A percentile compares a stretch with the other conserved stretches of the same genome.
Evolutionary conservation across 306 rosid species (phyloP).

Genomic region (Lablab purpureus): DNA sequence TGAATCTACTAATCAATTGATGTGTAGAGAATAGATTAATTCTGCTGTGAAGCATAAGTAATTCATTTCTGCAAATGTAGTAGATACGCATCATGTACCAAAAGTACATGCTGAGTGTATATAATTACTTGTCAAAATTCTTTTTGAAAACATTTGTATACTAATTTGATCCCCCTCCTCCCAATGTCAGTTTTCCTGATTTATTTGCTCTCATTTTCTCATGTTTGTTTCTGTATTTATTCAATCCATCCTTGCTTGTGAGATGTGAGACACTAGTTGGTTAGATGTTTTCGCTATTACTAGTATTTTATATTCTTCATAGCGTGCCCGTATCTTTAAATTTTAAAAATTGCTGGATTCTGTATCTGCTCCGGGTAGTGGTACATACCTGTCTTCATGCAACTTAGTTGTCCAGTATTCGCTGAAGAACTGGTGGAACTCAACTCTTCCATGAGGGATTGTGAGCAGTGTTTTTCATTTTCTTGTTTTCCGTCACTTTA

Average conservation of each 20-base stretch:
- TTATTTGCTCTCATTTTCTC: neutral
- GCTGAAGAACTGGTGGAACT: neutral
- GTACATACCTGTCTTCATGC: neutral
- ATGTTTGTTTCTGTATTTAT: neutral
- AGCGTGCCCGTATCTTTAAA: neutral
- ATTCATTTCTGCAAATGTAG: neutral
- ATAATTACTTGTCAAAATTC: neutral
- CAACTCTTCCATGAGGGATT: conserved; percentile 12
- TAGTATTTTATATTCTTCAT: neutral
- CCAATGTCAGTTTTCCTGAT: neutral
- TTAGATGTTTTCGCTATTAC: neutral
- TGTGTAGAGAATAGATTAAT: neutral
- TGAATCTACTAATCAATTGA: conserved; percentile 12
- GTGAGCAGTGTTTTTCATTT: conserved; percentile 12
- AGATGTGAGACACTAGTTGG: neutral
- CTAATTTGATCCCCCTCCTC: neutral
- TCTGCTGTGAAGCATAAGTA: neutral
- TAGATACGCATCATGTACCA: neutral
- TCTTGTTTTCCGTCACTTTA: neutral
- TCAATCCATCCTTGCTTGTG: neutral
- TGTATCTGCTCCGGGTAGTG: neutral
- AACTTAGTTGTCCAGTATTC: neutral
- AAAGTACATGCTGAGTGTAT: neutral
- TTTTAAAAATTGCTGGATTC: neutral
- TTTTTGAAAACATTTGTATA: neutral